Evolutionary conservation across 2,329 filamentous ascomycete species (phyloP).

Genomic region (Aspergillus sclerotialis): DNA sequence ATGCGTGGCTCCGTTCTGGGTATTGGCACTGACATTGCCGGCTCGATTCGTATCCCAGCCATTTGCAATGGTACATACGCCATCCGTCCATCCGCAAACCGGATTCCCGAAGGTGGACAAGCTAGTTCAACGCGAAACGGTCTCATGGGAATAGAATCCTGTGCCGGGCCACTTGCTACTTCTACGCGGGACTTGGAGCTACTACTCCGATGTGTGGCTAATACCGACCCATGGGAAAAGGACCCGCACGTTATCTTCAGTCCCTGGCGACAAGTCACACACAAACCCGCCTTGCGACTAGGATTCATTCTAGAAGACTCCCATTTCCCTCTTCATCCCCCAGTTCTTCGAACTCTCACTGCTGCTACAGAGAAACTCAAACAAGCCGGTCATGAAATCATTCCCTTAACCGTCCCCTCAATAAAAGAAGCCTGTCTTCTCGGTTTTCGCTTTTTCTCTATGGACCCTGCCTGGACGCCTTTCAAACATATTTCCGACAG

Average conservation of each 20-base stretch:
- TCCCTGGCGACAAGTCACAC: conserved; percentile 38
- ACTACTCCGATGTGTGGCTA: conserved; percentile 34
- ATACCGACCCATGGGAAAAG: conserved; percentile 38
- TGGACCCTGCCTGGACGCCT: conserved; percentile 9
- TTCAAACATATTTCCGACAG: conserved; percentile 26
- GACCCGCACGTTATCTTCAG: conserved; percentile 37
- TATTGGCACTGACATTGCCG: conserved; percentile 30
- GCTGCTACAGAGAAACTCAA: conserved; percentile 33
- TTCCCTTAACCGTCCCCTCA: conserved; percentile 21
- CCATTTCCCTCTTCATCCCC: conserved; percentile 45
- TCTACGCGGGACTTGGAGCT: conserved; percentile 15
- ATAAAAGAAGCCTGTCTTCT: conserved; percentile 28
- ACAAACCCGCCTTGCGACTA: conserved; percentile 32
- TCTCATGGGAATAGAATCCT: conserved; percentile 10
- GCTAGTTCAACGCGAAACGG: conserved; percentile 12
- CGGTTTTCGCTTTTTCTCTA: conserved; percentile 35
- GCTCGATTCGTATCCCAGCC: conserved; percentile 31
- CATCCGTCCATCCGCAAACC: conserved; percentile 26
- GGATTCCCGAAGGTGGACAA: conserved; percentile 24
- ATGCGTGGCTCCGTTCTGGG: conserved; percentile 30
- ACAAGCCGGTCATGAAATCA: conserved; percentile 40
- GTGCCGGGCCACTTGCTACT: conserved; percentile 16
- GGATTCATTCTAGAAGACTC: conserved; percentile 45
- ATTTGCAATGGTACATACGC: conserved; percentile 29
- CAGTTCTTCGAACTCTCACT: conserved; percentile 41